These are phyloP conservation scores for Neurospora sp. DNA, from an alignment of 495 filamentous ascomycete species.

Conservation along the genomic window DNA sequence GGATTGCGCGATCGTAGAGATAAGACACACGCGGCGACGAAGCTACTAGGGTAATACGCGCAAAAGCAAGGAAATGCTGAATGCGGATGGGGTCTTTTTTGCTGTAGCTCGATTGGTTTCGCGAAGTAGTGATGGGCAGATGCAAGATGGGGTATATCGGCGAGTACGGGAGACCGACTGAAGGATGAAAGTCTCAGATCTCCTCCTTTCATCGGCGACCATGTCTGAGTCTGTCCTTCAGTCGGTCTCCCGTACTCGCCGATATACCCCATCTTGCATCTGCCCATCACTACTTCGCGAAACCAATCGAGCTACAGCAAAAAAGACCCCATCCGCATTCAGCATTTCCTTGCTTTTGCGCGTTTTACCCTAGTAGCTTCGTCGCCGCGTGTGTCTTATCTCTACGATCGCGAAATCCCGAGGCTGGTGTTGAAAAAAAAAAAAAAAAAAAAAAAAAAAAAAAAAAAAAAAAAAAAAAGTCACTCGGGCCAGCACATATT, in stretches of 20 bases:
- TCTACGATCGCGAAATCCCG: not conserved
- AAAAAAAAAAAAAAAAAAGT: not conserved
- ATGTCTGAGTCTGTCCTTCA: not conserved
- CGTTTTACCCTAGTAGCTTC: not conserved
- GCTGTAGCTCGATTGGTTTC: not conserved
- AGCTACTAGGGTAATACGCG: not conserved
- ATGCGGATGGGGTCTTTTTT: not conserved
- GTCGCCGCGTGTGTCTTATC: not conserved
- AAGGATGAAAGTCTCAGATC: not conserved
- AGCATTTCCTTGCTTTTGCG: not conserved
- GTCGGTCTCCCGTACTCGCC: not conserved
- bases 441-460: not conserved
- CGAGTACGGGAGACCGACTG: not conserved
- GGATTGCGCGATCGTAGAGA: not conserved
- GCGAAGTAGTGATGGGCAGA: not conserved
- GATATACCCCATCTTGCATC: not conserved
- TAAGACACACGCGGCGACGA: not conserved
- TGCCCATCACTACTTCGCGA: not conserved
- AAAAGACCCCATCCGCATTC: not conserved
- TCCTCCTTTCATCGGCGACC: not conserved
- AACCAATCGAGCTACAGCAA: not conserved
- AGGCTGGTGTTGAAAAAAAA: not conserved
- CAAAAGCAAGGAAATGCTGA: not conserved
- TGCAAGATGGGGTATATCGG: not conserved
- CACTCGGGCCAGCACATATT: not conserved